phyloP scores from a whole-genome alignment of 768 basidiomycete genomes.

The Ephemerocybe angulata region DNA sequence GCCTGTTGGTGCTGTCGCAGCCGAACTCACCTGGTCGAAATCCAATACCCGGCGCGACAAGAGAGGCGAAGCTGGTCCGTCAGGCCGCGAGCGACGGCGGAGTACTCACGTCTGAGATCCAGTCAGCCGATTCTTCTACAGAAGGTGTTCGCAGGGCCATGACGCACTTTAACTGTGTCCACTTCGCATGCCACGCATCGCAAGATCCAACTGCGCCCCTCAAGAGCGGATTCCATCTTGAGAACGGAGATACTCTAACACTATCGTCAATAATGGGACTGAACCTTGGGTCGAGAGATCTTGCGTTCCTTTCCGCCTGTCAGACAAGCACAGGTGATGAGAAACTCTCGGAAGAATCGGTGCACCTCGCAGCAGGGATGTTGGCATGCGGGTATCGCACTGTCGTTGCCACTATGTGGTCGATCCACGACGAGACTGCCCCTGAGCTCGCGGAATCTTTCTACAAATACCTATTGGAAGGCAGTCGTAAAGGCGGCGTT shows the following conservation, averaged over 20 bases:
- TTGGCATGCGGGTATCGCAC: constrained; percentile 15
- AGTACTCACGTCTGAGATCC: too few relatives aligned
- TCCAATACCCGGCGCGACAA: constrained; percentile 5
- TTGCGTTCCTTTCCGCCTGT: constrained; percentile 17
- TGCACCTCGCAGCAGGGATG: constrained; percentile 19
- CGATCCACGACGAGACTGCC: constrained; percentile 13
- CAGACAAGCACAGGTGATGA: constrained; percentile 15
- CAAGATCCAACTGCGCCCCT: constrained; percentile 7
- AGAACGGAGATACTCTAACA: constrained; percentile 6
- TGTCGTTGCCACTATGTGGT: constrained; percentile 18
- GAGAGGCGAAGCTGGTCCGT: constrained; percentile 9
- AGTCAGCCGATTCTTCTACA: too few relatives aligned
- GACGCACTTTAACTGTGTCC: constrained; percentile 10
- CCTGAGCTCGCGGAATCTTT: constrained; percentile 10
- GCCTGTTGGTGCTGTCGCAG: not conserved
- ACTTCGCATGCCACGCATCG: constrained; percentile 15
- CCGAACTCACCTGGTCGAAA: not conserved
- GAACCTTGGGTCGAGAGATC: constrained; percentile 6
- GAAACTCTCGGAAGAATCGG: constrained; percentile 12
- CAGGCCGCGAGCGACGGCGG: too few relatives aligned
- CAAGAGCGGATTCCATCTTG: constrained; percentile 12
- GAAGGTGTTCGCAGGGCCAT: constrained; percentile 5
- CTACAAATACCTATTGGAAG: constrained; percentile 2
- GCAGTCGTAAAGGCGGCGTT: not conserved
- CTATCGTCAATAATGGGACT: constrained; percentile 10